A percentile compares a stretch with the other conserved stretches of the same genome.
phyloP scores from a whole-genome alignment of 441 rosid species.

The Populus hybrid region DNA sequence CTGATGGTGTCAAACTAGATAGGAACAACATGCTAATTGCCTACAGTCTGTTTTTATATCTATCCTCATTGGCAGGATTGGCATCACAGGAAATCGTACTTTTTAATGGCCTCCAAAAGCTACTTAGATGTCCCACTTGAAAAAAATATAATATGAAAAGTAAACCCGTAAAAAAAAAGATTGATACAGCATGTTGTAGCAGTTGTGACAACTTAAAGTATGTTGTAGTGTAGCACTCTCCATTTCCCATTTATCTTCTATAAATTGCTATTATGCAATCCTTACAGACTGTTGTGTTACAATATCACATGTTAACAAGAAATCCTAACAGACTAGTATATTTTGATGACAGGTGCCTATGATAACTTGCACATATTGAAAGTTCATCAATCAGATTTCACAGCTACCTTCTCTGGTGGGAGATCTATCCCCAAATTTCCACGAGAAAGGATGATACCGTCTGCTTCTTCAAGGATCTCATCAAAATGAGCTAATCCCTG shows the following conservation, averaged over 20 bases:
- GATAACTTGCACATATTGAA: background rate
- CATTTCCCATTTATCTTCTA: background rate
- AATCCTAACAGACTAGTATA: background rate
- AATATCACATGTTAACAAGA: background rate
- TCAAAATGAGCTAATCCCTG: constrained; percentile 58
- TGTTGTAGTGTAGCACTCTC: background rate
- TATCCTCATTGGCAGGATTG: background rate
- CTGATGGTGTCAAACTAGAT: background rate
- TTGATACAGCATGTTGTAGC: background rate
- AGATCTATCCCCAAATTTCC: constrained; percentile 65
- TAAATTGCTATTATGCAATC: background rate
- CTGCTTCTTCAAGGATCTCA: constrained; percentile 60
- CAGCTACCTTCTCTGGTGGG: constrained; percentile 54
- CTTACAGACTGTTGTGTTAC: background rate
- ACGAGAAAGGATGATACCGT: constrained; percentile 55
- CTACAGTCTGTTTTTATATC: background rate
- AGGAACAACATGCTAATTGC: background rate
- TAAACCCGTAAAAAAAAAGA: background rate
- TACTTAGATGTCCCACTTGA: background rate
- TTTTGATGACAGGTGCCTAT: background rate
- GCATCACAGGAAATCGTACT: background rate
- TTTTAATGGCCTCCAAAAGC: background rate
- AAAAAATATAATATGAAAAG: background rate
- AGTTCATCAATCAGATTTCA: background rate
- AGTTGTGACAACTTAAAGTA: no score